Base-by-base conservation (phyloP, 179 eudicot species). In the Patellifolia procumbens region DNA sequence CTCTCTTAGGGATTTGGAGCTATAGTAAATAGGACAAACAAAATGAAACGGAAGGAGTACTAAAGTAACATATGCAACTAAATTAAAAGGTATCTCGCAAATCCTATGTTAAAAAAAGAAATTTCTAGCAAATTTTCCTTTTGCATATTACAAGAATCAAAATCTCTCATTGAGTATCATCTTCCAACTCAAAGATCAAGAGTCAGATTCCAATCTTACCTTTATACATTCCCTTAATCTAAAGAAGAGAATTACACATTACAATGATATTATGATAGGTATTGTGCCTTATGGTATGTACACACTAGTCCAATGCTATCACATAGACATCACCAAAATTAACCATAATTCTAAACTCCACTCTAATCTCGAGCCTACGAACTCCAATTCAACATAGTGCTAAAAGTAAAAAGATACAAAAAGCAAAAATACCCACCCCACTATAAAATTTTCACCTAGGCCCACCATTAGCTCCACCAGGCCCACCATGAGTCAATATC, bases 401-500 rank as follows among this genome's bases (percentile, higher is more conserved):
- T 12, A 45, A 60, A 7, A 35, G 1, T 48, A 60, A 19, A 15
- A 60, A 26, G 26, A 55, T n/a, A 22, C 32, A 31, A 71, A 24
- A 11, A 24, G 11, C 29, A 13, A 58, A 7, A n/a, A 58, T 1
- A 9, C 52, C 19, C 3, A 26, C 28, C 24, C 20, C 12, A 31
- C 3, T 2, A 29, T 2, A 0, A 71, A 45, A 74, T 10, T 24
- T 61, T 70, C 69, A 78, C 15, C 76, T 72, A 24, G 81, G 58
- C 78, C 82, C 68, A 34, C 74, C 78, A 68, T 79, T 66, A 74
- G 46, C 64, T 34, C 78, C 73, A n/a, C 83, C 76, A 9, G 78
- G 60, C 62, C 80, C 83, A 73, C 83, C 82, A 53, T 66, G 46
- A 39, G 70, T 68, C 72, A 75, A 74, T n/a, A 72, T 77, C 80